These are phyloP conservation scores for Penicillium samsonianum DNA, from an alignment of 495 filamentous ascomycete species.

Conservation along the genomic window DNA sequence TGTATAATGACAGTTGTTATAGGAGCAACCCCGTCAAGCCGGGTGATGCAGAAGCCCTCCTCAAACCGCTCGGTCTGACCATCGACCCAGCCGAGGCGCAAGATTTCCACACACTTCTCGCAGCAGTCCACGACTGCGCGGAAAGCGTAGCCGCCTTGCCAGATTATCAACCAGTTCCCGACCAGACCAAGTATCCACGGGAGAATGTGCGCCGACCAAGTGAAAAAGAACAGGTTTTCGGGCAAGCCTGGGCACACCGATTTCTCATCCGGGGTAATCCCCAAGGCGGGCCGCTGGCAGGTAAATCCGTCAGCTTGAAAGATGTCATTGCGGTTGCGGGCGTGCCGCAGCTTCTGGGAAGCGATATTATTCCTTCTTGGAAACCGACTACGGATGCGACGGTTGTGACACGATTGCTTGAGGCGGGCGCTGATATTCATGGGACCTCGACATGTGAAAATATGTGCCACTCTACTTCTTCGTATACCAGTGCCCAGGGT, in stretches of 20 bases:
- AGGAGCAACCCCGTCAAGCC: conserved; percentile 34
- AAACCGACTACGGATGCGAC: conserved; percentile 47
- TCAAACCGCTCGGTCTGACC: conserved; percentile 30
- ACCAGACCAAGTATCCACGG: conserved; percentile 32
- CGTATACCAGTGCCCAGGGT: conserved; percentile 50
- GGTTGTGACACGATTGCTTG: conserved; percentile 48
- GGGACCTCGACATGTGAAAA: conserved; percentile 53
- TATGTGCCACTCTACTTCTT: conserved; percentile 44
- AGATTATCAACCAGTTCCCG: conserved; percentile 35
- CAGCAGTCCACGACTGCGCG: conserved; percentile 38
- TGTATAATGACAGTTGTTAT: conserved; percentile 2
- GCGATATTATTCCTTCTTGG: conserved; percentile 40
- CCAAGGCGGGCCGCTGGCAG: conserved; percentile 65
- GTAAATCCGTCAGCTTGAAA: conserved; percentile 74
- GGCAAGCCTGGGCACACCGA: conserved; percentile 36
- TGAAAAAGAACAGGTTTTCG: conserved; percentile 32
- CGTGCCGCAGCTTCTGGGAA: conserved; percentile 41
- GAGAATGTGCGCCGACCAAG: conserved; percentile 32
- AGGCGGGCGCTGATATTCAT: conserved; percentile 44
- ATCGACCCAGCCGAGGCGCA: conserved; percentile 29
- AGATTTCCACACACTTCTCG: conserved; percentile 37
- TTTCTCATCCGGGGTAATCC: conserved; percentile 36
- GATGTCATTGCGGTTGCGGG: conserved; percentile 45
- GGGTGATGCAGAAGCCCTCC: conserved; percentile 30
- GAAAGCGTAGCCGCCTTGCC: conserved; percentile 30